Evolutionary conservation across 2,329 filamentous ascomycete species (phyloP), one percentile per base, ranked within the genome.

Genomic region (Ascochyta viciae-villosae): DNA sequence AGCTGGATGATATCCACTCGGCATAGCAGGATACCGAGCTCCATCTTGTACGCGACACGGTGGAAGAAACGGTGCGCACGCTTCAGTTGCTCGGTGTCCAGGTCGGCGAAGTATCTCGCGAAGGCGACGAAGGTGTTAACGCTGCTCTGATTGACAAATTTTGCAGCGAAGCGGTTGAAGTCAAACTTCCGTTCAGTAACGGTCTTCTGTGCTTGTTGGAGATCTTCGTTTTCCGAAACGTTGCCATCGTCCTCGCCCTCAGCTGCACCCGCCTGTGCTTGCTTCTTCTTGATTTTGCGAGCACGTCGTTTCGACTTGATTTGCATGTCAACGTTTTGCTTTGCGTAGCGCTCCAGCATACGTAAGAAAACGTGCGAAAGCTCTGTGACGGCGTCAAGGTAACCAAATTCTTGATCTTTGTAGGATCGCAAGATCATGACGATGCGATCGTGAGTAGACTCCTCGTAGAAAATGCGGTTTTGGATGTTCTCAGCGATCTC

Each of bases 401-500:
- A 99, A 51, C 92, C 91, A 65, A 97, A 95, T 0, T 91, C 90
- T 77, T 98, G 95, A 57, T 94, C 91, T 64, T 96, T 96, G 79
- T 96, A 98, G n/a, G 85, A 88, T 60, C 89, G 84, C 1, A 94
- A 82, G 49, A 97, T 90, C 56, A 87, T 85, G 27, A 94, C 85
- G 47, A 99, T 85, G 23, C 90, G 84, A 59, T 99, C 94, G 69
- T 99, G 93, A 0, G 93, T 97, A 0, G 91, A 86, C 71, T 98
- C 92, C 76, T 99, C 95, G 77, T 99, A 99, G 74, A 99, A 99
- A n/a, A 99, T 91, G 58, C 94, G 91, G 67, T 90, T 96, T 48
- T 96, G 86, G 12, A 96, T 97, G 66, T 99, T 99, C 73, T 99
- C 94, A 0, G 95, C 94, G 73, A 99, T 98, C 66, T 98, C 95